Conservation (phyloP, 495 filamentous ascomycete genomes). For the Bombardia bombarda region DNA sequence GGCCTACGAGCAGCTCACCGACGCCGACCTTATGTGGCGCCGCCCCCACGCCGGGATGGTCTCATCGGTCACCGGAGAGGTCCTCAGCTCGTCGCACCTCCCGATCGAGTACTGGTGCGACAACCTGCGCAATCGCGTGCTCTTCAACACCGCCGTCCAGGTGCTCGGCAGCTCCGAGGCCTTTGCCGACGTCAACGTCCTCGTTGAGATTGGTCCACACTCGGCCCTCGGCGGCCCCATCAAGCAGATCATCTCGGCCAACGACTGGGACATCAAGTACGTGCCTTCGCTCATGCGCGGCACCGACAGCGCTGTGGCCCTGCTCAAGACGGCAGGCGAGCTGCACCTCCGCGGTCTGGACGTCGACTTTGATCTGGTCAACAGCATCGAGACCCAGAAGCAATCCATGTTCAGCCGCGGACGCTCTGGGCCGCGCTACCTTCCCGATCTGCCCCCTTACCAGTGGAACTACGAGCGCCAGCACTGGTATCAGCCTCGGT, state of each 20-base stretch:
- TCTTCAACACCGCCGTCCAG: conserved; percentile 28
- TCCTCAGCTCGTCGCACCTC: background rate
- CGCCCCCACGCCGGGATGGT: background rate
- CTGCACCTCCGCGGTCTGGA: conserved; percentile 16
- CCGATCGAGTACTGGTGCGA: conserved; percentile 2
- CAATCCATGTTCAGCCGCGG: no score
- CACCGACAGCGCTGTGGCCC: conserved; percentile 11
- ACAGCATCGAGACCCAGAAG: conserved; percentile 4
- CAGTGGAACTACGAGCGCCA: conserved; percentile 6
- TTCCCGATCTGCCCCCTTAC: background rate
- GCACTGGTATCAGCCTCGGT: conserved; percentile 13
- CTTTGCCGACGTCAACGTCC: conserved; percentile 8
- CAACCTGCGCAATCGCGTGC: conserved; percentile 17
- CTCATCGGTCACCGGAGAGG: background rate
- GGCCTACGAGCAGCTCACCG: background rate
- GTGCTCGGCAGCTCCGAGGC: background rate
- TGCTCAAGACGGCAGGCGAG: conserved; percentile 23
- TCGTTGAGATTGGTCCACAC: conserved; percentile 49
- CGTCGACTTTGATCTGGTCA: background rate
- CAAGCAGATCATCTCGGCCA: conserved; percentile 24
- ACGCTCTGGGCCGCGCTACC: no score
- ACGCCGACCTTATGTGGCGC: background rate
- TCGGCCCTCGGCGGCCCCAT: conserved; percentile 38
- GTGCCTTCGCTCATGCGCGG: conserved; percentile 19
- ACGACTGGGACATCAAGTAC: conserved; percentile 13